Evolutionary conservation across 2,329 filamentous ascomycete genomes (phyloP).

Genomic region (Colletotrichum euphorbiae): DNA sequence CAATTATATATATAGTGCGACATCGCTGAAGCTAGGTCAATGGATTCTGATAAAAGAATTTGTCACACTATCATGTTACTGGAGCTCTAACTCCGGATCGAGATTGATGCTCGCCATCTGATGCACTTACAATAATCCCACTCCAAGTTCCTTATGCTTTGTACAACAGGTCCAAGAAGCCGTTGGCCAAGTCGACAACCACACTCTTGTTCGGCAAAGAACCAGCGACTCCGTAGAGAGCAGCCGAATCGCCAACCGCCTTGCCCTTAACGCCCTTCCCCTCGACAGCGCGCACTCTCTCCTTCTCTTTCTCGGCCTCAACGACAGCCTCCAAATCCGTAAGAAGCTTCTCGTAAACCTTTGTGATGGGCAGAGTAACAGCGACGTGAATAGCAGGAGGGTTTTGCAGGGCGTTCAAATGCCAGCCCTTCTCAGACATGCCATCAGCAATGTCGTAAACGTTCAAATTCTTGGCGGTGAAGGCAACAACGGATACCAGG

Average conservation of each 20-base stretch:
- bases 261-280: slow-evolving; percentile 74
- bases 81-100: slow-evolving; percentile 23
- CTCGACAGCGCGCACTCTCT: slow-evolving; percentile 76
- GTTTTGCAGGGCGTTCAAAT: slow-evolving; percentile 92
- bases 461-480: slow-evolving; percentile 84
- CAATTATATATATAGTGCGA: not conserved
- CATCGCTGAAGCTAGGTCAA: not conserved
- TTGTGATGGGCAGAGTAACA: slow-evolving; percentile 87
- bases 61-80: slow-evolving; percentile 20
- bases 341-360: slow-evolving; percentile 83
- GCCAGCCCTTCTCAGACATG: slow-evolving; percentile 89
- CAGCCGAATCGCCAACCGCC: slow-evolving; percentile 82
- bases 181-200: slow-evolving; percentile 88
- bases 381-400: slow-evolving; percentile 95
- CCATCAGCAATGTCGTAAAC: slow-evolving; percentile 95
- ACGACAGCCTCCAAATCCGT: slow-evolving; percentile 75
- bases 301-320: slow-evolving; percentile 83
- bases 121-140: slow-evolving; percentile 29
- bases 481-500: slow-evolving; percentile 90
- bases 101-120: slow-evolving; percentile 30
- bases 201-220: slow-evolving; percentile 96
- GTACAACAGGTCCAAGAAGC: slow-evolving; percentile 93
- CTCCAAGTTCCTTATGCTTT: slow-evolving; percentile 71
- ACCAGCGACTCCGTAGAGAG: slow-evolving; percentile 94
- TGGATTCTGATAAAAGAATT: slow-evolving; percentile 14